Evolutionary conservation across 1,284 basidiomycete species (phyloP), one percentile per base, ranked within the genome.

Genomic region (Kwoniella shivajii): DNA sequence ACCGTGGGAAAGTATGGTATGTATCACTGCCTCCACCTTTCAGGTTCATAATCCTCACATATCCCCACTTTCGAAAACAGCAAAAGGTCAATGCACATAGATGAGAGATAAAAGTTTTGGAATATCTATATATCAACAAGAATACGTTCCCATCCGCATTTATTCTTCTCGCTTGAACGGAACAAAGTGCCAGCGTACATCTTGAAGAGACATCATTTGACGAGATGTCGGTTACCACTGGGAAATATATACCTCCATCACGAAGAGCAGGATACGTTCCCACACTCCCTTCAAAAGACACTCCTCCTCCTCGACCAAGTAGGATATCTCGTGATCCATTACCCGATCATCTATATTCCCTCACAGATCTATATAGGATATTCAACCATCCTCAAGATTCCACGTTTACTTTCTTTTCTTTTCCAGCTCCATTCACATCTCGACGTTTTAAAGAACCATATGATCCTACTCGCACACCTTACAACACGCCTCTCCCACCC

Each of bases 221-320:
- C 37, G 18, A 46, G 1, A 54, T 54, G 52, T 33, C 52, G 10
- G 38, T 44, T n/a, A 34, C 52, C 18, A 30, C 42, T 13, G 33
- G 30, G 24, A 60, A 58, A 42, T 63, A 66, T 33, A 55, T 63
- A 22, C 64, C 64, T 2, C 61, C 64, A 2, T 63, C 61, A 6
- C 44, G 43, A n/a, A 51, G 64, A 29, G 46, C 54, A 27, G 59
- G 59, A 33, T 63, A 59, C 33, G 36, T 47, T 10, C 50, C 59
- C 1, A 34, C 59, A 30, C 24, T 42, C 16, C 13, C 57, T 2
- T 47, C 60, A 6, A 36, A 38, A 11, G 45, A 47, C 31, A 37
- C 48, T 2, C 48, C 54, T n/a, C 20, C 54, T 31, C 38, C 50
- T 22, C 34, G 24, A 13, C 55, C 30, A 33, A 20, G 26, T 2